phyloP scores from a whole-genome alignment of 305 asterid genomes.

The Rubia tinctorum region DNA sequence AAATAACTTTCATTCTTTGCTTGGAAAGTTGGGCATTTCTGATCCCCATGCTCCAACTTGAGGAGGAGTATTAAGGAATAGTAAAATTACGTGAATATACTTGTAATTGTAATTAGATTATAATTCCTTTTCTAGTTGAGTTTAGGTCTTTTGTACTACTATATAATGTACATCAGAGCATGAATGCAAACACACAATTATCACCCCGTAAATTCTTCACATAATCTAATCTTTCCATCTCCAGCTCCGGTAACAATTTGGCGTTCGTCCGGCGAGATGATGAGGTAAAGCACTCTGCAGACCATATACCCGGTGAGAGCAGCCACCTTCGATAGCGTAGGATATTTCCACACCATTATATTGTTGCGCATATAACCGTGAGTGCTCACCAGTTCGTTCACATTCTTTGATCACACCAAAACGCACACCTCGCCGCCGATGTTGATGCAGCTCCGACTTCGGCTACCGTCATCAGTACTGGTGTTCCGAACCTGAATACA shows the following conservation, averaged over 20 bases:
- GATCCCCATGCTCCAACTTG: no score
- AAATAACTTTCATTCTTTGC: no score
- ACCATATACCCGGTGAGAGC: conserved; percentile 91
- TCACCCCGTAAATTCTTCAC: no score
- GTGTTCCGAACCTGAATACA: conserved; percentile 98
- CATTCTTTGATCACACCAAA: conserved; percentile 97
- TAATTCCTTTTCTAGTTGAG: no score
- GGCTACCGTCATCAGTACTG: conserved; percentile 39
- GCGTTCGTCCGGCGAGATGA: conserved; percentile 98
- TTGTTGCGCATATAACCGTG: conserved; percentile 97
- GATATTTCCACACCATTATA: conserved; percentile 90
- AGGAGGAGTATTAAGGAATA: no score
- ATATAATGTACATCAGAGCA: no score
- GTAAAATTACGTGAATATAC: no score
- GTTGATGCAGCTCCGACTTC: conserved; percentile 77
- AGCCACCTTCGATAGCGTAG: conserved; percentile 97
- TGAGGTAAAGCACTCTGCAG: conserved; percentile 83
- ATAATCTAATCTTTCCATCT: conserved; percentile 90
- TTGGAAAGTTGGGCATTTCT: no score
- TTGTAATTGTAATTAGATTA: no score
- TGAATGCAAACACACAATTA: no score
- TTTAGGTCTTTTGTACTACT: no score
- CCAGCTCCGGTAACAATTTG: conserved; percentile 96
- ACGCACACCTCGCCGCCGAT: conserved; percentile 99
- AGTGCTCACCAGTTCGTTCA: conserved; percentile 93